A percentile compares a stretch with the other conserved stretches of the same genome.
Evolutionary conservation across 306 rosid genomes (phyloP).

Genomic region (Gastrolobium villosum): DNA sequence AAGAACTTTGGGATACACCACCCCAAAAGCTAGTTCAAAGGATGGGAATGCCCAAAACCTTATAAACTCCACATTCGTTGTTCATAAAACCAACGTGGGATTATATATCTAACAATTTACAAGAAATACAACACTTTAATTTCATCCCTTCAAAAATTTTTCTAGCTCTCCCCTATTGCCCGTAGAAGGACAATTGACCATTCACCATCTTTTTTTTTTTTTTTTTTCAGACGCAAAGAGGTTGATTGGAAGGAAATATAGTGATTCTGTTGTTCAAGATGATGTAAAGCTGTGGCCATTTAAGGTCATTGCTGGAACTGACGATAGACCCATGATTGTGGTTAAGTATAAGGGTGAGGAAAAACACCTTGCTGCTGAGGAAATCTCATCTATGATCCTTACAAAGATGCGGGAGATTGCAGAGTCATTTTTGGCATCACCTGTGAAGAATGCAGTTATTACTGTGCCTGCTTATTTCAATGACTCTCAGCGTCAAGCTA

Average conservation of each 20-base stretch:
- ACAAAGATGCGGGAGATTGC: conserved; percentile 61
- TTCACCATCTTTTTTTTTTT: no score
- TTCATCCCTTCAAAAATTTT: no score
- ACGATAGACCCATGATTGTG: conserved; percentile 57
- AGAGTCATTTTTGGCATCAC: conserved; percentile 25
- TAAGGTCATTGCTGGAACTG: not conserved
- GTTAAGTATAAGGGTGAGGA: conserved; percentile 59
- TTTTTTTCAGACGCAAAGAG: not conserved
- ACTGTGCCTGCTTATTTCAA: conserved; percentile 71
- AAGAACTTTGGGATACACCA: no score
- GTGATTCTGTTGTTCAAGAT: conserved; percentile 48
- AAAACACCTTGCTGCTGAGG: conserved; percentile 56
- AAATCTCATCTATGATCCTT: conserved; percentile 29
- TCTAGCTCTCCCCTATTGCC: no score
- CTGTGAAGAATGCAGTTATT: conserved; percentile 58
- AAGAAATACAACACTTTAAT: no score
- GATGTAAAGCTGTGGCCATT: conserved; percentile 39
- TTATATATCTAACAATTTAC: no score
- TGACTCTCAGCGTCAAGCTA: conserved; percentile 56
- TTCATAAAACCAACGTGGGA: no score
- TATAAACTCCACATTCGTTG: no score
- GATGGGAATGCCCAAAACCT: no score
- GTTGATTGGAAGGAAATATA: not conserved
- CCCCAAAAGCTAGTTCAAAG: no score
- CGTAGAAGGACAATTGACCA: no score